Conservation (phyloP, 495 filamentous ascomycete species). For the Penicillium angulare region DNA sequence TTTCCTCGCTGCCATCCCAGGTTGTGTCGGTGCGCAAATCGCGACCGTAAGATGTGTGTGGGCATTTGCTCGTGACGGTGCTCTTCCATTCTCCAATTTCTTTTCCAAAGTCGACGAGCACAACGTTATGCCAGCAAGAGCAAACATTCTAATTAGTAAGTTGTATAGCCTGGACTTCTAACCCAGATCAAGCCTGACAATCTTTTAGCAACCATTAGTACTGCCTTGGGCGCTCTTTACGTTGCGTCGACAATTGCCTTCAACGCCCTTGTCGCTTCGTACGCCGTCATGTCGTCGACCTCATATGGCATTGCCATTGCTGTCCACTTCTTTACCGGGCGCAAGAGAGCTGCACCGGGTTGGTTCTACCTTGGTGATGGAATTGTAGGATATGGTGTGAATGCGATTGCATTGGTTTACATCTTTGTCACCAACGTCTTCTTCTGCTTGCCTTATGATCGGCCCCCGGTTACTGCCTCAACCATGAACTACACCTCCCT, state of each 20-base stretch:
- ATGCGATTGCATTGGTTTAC: conserved; percentile 1
- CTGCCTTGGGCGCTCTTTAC: conserved; percentile 6
- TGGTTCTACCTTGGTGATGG: conserved; percentile 9
- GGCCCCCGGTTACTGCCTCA: background rate
- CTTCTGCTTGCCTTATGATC: conserved; percentile 5
- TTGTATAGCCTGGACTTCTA: background rate
- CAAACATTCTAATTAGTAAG: conserved; percentile 7
- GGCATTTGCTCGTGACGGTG: conserved; percentile 58
- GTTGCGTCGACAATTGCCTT: conserved; percentile 5
- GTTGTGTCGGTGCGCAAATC: conserved; percentile 21
- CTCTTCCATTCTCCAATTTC: conserved; percentile 57
- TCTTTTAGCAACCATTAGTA: background rate
- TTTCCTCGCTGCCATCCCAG: conserved; percentile 36
- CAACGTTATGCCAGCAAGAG: conserved; percentile 4
- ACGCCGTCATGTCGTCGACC: conserved; percentile 6
- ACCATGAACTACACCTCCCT: conserved; percentile 7
- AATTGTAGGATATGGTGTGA: background rate
- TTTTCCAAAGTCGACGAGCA: conserved; percentile 26
- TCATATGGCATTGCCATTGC: conserved; percentile 9
- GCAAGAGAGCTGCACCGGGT: conserved; percentile 2
- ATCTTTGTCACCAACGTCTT: conserved; percentile 6
- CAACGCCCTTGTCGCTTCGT: conserved; percentile 10
- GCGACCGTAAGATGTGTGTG: conserved; percentile 54
- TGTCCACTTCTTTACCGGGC: conserved; percentile 4
- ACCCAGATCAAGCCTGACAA: background rate